Conservation (phyloP, 2,329 filamentous ascomycete species). For the Sporothrix pseudoabietina region DNA sequence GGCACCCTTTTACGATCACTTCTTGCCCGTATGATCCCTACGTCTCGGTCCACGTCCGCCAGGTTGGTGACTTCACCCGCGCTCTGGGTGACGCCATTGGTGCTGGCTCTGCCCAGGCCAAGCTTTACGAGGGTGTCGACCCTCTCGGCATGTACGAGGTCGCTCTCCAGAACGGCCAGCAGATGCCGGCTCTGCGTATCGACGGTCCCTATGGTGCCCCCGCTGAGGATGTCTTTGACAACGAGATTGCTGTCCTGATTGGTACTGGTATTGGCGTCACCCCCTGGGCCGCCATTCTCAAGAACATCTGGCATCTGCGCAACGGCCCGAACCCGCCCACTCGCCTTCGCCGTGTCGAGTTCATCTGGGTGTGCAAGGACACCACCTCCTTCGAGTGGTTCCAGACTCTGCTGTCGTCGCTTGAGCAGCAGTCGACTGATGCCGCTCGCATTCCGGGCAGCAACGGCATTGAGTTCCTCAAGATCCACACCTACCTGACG, state of each 20-base stretch:
- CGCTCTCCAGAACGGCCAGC: constrained; percentile 86
- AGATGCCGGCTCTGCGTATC: constrained; percentile 86
- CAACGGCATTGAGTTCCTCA: constrained; percentile 79
- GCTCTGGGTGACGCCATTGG: constrained; percentile 95
- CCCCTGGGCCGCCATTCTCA: constrained; percentile 83
- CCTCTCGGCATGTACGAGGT: constrained; percentile 98
- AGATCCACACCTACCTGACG: constrained; percentile 97
- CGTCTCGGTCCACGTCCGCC: constrained; percentile 89
- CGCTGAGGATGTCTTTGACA: constrained; percentile 95
- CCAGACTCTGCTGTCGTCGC: constrained; percentile 85
- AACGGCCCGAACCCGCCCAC: constrained; percentile 85
- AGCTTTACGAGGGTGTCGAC: constrained; percentile 87
- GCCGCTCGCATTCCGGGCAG: constrained; percentile 68
- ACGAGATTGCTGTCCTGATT: constrained; percentile 83
- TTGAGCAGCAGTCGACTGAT: constrained; percentile 80
- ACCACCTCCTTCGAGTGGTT: constrained; percentile 98
- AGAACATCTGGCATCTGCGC: constrained; percentile 98
- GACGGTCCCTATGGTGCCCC: constrained; percentile 96
- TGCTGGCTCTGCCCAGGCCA: constrained; percentile 81
- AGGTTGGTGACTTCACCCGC: constrained; percentile 94
- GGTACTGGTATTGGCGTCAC: constrained; percentile 87
- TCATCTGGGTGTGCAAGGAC: constrained; percentile 98
- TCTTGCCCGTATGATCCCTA: constrained; percentile 96
- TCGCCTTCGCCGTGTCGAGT: constrained; percentile 91
- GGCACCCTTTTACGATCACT: constrained; percentile 99